These are phyloP conservation scores for Candida namnaoensis DNA, from an alignment of 805 yeast genomes.

Conservation along the genomic window DNA sequence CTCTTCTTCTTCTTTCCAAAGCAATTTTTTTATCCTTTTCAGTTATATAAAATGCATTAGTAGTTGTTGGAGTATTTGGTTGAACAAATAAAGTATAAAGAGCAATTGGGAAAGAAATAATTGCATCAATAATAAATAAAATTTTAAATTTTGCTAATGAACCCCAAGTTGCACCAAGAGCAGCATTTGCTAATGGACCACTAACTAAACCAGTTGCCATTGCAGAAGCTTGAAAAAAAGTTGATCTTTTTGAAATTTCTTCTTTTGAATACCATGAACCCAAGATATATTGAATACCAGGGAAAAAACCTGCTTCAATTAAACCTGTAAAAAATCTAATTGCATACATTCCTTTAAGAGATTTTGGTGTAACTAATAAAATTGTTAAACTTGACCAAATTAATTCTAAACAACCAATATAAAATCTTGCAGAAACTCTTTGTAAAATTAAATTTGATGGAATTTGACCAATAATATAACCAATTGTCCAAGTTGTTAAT, in stretches of 20 bases:
- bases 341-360: conserved; percentile 16
- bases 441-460: conserved; percentile 32
- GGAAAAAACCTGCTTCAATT: conserved; percentile 33
- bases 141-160: conserved; percentile 24
- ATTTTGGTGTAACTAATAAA: conserved; percentile 16
- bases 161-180: conserved; percentile 10
- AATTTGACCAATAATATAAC: conserved; percentile 37
- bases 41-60: conserved; percentile 27
- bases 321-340: conserved; percentile 28
- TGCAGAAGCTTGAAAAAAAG: conserved; percentile 19
- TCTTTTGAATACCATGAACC: conserved; percentile 22
- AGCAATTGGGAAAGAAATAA: conserved; percentile 29
- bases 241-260: conserved; percentile 22
- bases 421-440: conserved; percentile 29
- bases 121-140: conserved; percentile 33
- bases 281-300: conserved; percentile 32
- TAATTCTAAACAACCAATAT: conserved; percentile 31
- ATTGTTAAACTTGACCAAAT: conserved; percentile 30
- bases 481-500: conserved; percentile 34
- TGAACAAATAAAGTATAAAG: conserved; percentile 29
- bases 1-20: conserved; percentile 29
- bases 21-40: conserved; percentile 33
- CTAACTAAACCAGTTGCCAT: conserved; percentile 21
- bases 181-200: conserved; percentile 25
- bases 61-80: conserved; percentile 32